A percentile compares a stretch with the other conserved stretches of the same genome.
These are phyloP conservation scores for Clitopilus hobsonii DNA, from an alignment of 768 basidiomycete species.

Conservation along the genomic window DNA sequence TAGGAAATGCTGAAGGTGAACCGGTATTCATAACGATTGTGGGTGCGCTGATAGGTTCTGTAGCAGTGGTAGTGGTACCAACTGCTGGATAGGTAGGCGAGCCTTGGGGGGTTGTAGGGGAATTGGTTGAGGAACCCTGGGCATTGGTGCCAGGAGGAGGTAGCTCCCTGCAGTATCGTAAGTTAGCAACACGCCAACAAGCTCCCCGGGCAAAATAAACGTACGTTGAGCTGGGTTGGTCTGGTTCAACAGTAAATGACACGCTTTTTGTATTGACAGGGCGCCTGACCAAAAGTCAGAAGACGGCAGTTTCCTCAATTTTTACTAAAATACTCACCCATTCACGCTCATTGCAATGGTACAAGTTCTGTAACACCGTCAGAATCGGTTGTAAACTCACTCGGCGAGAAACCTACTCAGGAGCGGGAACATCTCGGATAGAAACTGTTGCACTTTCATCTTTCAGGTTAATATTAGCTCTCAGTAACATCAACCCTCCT, in stretches of 20 bases:
- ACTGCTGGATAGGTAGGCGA: not conserved
- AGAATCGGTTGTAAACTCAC: not conserved
- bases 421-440: not conserved
- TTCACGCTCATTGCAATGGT: not conserved
- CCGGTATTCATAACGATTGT: no score
- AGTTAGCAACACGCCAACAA: no score
- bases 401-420: not conserved
- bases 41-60: not conserved
- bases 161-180: no score
- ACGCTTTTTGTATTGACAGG: not conserved
- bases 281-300: not conserved
- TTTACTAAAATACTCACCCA: no score
- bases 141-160: no score
- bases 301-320: no score
- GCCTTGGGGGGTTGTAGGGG: not conserved
- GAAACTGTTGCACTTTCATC: not conserved
- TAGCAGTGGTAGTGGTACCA: not conserved
- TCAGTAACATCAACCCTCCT: not conserved
- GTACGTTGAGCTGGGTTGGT: not conserved
- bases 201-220: not conserved
- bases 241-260: not conserved
- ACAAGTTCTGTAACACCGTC: not conserved
- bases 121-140: not conserved
- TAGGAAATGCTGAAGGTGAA: no score
- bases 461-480: not conserved